A percentile compares a stretch with the other conserved stretches of the same genome.
These are phyloP conservation scores for Chrysanthemum lavandulifolium DNA, from an alignment of 129 eudicot genomes.

Conservation along the genomic window DNA sequence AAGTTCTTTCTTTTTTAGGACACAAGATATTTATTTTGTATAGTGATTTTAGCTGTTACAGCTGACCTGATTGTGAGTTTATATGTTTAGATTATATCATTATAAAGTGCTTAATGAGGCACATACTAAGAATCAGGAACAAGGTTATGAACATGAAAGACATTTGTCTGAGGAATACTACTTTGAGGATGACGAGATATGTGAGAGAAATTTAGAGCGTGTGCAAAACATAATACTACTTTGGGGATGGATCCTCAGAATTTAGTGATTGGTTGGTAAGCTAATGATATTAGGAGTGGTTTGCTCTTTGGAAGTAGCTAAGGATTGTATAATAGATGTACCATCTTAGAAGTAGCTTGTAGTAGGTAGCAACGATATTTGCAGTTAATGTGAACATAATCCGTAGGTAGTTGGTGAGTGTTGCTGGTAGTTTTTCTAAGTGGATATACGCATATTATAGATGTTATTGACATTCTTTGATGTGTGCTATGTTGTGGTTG, in stretches of 20 bases:
- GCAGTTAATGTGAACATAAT: too few relatives aligned
- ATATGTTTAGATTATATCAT: not conserved
- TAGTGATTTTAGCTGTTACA: not conserved
- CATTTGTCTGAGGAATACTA: not conserved
- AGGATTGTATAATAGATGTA: not conserved
- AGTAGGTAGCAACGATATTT: not conserved
- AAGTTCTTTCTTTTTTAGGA: not conserved
- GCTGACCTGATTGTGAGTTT: too few relatives aligned
- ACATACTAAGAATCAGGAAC: not conserved
- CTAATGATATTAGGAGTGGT: not conserved
- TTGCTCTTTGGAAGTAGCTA: not conserved
- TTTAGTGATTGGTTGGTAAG: slow-evolving; percentile 10
- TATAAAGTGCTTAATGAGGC: not conserved
- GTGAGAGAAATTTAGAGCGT: not conserved
- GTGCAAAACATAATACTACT: not conserved
- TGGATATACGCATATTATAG: too few relatives aligned
- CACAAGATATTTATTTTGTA: not conserved
- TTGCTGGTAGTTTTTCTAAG: not conserved
- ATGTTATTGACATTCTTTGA: too few relatives aligned
- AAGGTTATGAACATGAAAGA: not conserved
- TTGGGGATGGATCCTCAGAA: not conserved
- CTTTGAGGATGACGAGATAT: not conserved
- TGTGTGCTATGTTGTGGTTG: not conserved
- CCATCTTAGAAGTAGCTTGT: not conserved
- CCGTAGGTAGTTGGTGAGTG: too few relatives aligned